phyloP scores from a whole-genome alignment of 2,329 filamentous ascomycete genomes.

The Aspergillus amoenus region DNA sequence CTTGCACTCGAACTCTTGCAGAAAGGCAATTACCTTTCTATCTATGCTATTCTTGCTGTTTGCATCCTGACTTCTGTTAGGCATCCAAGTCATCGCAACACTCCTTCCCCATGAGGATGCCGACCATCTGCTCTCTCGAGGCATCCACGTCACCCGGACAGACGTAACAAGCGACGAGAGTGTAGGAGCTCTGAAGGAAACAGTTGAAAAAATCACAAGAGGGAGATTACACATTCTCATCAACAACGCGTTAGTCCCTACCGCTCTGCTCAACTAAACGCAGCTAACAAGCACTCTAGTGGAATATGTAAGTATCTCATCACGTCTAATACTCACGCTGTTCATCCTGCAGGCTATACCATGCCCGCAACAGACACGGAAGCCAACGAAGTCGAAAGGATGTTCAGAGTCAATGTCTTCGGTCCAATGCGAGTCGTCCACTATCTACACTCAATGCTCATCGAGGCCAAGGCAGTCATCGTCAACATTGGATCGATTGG shows the following conservation, averaged over 20 bases:
- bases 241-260: not conserved
- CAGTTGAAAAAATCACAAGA: not conserved
- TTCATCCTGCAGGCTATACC: not conserved
- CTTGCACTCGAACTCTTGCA: not conserved
- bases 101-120: not conserved
- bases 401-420: not conserved
- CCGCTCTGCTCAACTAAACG: not conserved
- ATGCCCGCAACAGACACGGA: not conserved
- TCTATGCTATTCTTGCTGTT: not conserved
- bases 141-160: not conserved
- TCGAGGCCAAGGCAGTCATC: conserved; percentile 17
- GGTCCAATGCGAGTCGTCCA: not conserved
- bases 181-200: not conserved
- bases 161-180: not conserved
- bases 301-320: not conserved
- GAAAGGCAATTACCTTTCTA: not conserved
- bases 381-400: not conserved
- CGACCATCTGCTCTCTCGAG: not conserved
- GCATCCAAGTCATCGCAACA: not conserved
- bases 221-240: not conserved
- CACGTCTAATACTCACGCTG: no score
- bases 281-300: not conserved
- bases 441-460: not conserved
- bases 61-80: not conserved
- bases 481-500: conserved; percentile 28